Conservation (phyloP, 768 basidiomycete genomes). For the Hemileccinum impolitum region DNA sequence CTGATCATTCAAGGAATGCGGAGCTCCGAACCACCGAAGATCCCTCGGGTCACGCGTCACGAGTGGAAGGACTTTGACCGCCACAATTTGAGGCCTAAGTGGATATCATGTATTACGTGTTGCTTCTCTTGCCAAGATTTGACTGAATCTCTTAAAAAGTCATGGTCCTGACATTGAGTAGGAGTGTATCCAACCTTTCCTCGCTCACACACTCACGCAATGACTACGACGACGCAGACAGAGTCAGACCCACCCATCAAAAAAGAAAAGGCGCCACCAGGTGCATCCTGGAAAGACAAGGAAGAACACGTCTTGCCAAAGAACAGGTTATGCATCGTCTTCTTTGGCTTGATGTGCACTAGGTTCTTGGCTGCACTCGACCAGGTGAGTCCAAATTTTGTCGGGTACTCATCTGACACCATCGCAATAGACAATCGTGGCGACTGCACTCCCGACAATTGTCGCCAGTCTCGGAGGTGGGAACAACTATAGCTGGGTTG, state of each 20-base stretch:
- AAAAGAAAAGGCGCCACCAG: constrained; percentile 37
- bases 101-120: no score
- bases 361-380: constrained; percentile 49
- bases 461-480: constrained; percentile 63
- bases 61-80: no score
- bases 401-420: background rate
- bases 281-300: constrained; percentile 51
- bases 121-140: no score
- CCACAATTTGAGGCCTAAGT: no score
- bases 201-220: background rate
- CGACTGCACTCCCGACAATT: constrained; percentile 76
- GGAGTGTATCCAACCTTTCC: no score
- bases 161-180: no score
- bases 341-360: constrained; percentile 30
- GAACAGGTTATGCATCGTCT: constrained; percentile 23
- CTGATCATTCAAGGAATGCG: no score
- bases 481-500: constrained; percentile 68
- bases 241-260: background rate
- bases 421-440: constrained; percentile 56
- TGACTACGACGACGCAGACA: background rate
- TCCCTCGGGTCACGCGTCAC: no score
- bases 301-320: constrained; percentile 55
- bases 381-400: constrained; percentile 39
- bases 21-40: no score
- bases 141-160: no score